phyloP scores from a whole-genome alignment of 257 asterid genomes.

The Solanum chaucha region DNA sequence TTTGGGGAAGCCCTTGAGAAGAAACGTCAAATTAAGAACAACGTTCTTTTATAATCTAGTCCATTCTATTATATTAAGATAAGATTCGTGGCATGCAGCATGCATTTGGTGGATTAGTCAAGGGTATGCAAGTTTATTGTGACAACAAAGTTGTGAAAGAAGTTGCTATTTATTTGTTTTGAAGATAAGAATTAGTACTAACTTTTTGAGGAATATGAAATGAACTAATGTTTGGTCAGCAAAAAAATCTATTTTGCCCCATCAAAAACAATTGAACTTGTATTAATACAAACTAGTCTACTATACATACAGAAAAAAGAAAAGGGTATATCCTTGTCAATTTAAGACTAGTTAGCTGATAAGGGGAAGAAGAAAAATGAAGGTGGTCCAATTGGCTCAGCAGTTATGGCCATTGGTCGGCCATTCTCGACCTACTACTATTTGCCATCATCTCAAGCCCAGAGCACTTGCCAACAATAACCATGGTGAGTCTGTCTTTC shows the following conservation, averaged over 20 bases:
- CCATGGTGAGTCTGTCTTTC: not conserved
- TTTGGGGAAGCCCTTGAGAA: not conserved
- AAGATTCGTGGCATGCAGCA: not conserved
- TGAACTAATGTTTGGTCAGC: not conserved
- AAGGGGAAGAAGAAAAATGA: not conserved
- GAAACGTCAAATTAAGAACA: not conserved
- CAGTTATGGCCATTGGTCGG: not conserved
- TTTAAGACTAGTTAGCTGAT: not conserved
- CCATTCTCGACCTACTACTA: not conserved
- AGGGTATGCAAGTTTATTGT: no score
- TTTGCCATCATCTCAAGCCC: not conserved
- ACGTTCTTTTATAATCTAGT: not conserved
- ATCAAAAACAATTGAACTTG: no score
- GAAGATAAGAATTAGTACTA: not conserved
- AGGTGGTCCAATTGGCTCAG: not conserved
- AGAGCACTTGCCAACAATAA: not conserved
- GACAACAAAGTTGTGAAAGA: not conserved
- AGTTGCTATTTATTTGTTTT: not conserved
- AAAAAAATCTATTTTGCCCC: no score
- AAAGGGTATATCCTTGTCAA: no score
- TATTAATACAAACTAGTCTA: not conserved
- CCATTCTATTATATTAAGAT: not conserved
- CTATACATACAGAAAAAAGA: no score
- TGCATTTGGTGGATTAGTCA: not conserved
- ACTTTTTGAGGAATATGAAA: not conserved